Base-by-base conservation (phyloP, 192 early-diverging fungal genomes). In the Globomyces pollinis-pini region DNA sequence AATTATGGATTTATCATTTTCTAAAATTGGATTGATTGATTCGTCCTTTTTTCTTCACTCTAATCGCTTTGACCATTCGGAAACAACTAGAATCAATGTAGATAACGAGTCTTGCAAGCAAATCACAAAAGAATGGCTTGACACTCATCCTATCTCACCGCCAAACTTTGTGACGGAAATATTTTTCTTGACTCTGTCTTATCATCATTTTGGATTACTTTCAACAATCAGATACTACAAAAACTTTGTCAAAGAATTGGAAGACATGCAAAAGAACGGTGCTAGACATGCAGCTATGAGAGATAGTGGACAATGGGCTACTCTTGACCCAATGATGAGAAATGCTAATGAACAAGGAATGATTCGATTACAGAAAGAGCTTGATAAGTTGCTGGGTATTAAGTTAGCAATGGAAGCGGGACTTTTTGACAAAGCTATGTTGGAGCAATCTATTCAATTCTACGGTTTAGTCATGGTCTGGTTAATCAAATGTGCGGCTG, bases 391-490 rank as follows among this genome's bases (percentile, higher is more conserved):
- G 75, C 64, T 85, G 32, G 69, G 79, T 3, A 76, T 84, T 49
- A 77, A 79, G 53, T 66, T 91, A 28, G 83, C 89, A 6, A 75
- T 85, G 44, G 88, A 93, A 13, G 77, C 91, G 3, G 84, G 84
- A 60, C 47, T 95, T 12, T 62, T 91, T 50, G 89, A 96, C 61
- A 83, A 80, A 3, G 68, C 70, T n/a, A 71, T 81, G 7, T 62
- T 98, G 29, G 71, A 68, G 6, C 73, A 78, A 38, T 73, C 75
- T 0, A 63, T 91, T 59, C 72, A 83, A 38, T 98, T 96, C 57
- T 94, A 91, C 57, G 85, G 90, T 49, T 67, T 96, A n/a, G 83
- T 81, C 7, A 95, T 96, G 86, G 80, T 86, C 29, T 95, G 90
- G 81, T 56, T 95, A 43, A 62, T 98, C 15, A 52, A 52, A 52